Conservation (phyloP, 805 yeast genomes). For the Brettanomyces custersianus region DNA sequence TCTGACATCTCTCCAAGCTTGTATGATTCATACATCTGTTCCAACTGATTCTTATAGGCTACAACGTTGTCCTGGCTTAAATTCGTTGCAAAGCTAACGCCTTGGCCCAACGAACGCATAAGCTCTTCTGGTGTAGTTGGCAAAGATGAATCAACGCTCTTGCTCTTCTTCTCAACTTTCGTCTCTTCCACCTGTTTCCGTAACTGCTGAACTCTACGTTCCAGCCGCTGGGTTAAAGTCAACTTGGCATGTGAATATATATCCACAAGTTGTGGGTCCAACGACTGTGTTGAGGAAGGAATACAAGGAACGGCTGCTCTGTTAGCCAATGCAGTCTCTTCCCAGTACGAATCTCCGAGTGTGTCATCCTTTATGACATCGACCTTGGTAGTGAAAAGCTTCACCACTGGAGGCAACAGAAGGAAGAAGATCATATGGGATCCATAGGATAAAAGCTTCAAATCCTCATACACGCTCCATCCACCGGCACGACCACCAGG, state of each 20-base stretch:
- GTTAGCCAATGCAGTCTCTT: neutral
- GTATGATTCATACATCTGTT: neutral
- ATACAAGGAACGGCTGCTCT: neutral
- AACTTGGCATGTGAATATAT: neutral
- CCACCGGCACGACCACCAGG: conserved; percentile 2
- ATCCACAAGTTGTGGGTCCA: conserved; percentile 1
- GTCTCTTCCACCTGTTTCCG: neutral
- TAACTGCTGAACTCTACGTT: neutral
- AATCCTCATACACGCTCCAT: conserved; percentile 22
- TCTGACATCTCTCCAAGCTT: conserved; percentile 1
- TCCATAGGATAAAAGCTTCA: conserved; percentile 22
- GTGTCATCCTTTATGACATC: conserved; percentile 23
- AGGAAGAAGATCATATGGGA: conserved; percentile 24
- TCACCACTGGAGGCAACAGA: conserved; percentile 20
- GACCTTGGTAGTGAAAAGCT: conserved; percentile 20
- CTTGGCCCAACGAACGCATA: neutral
- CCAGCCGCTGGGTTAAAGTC: neutral
- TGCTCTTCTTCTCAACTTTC: neutral
- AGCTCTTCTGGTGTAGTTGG: conserved; percentile 3
- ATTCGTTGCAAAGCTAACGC: neutral
- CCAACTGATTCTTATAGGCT: neutral
- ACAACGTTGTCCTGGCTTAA: neutral
- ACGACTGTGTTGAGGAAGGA: neutral
- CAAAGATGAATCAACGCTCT: neutral
- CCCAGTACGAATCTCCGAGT: conserved; percentile 9